Percentiles rank a stretch among this genome's conserved stretches.
phyloP scores from a whole-genome alignment of 1,284 basidiomycete genomes.

The Fistulina hepatica region DNA sequence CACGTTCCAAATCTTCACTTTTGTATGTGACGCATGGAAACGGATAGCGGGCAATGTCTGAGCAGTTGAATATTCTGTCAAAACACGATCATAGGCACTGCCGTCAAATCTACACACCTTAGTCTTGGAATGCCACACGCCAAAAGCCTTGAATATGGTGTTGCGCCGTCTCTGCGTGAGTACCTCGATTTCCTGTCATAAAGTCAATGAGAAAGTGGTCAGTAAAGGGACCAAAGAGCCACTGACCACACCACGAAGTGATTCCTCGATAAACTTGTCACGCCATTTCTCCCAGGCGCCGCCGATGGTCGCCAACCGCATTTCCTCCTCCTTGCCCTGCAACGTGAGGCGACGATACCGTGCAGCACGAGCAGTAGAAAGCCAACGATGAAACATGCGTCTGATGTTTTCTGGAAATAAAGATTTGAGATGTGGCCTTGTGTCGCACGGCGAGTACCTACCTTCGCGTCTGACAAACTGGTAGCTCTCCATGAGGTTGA shows the following conservation, averaged over 20 bases:
- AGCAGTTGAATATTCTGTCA: constrained; percentile 13
- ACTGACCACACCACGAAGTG: constrained; percentile 53
- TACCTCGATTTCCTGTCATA: constrained; percentile 48
- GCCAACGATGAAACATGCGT: constrained; percentile 61
- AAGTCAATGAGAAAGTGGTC: constrained; percentile 8
- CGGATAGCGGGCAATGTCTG: constrained; percentile 68
- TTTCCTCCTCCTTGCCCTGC: constrained; percentile 50
- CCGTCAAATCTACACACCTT: constrained; percentile 32
- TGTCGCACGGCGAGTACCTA: constrained; percentile 17
- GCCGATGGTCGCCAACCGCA: constrained; percentile 38
- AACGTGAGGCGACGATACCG: constrained; percentile 47
- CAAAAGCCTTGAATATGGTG: constrained; percentile 52
- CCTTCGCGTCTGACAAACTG: constrained; percentile 69
- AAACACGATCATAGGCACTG: neutral
- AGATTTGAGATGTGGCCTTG: constrained; percentile 1
- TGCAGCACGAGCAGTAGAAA: constrained; percentile 43
- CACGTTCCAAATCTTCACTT: constrained; percentile 46
- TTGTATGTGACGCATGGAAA: constrained; percentile 52
- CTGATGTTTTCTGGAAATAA: constrained; percentile 45
- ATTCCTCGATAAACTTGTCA: constrained; percentile 51
- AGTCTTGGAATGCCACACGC: constrained; percentile 63
- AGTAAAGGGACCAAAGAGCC: neutral
- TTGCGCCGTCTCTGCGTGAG: constrained; percentile 46
- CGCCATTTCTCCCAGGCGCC: constrained; percentile 68
- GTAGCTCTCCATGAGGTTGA: constrained; percentile 72